Evolutionary conservation across 495 filamentous ascomycete genomes (phyloP).

Genomic region (Xylaria palmicola): DNA sequence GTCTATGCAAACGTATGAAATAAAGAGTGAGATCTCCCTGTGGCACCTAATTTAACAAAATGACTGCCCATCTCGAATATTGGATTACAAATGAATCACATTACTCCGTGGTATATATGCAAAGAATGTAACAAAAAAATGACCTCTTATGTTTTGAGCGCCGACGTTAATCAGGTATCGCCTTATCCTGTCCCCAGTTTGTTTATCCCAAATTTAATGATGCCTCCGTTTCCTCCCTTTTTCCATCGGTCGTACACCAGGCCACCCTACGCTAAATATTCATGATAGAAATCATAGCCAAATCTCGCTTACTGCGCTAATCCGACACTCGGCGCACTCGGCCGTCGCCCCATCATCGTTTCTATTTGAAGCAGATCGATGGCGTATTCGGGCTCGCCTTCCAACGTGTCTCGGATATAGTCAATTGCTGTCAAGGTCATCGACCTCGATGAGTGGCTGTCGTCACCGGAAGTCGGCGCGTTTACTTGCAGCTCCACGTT

Average conservation of each 20-base stretch:
- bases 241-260: constrained; percentile 1
- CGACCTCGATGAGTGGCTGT: constrained; percentile 27
- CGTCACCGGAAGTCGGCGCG: constrained; percentile 17
- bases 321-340: constrained; percentile 29
- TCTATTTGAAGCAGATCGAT: constrained; percentile 32
- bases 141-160: not conserved
- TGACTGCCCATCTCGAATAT: no score
- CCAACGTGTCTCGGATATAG: constrained; percentile 29
- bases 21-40: no score
- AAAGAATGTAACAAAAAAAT: not conserved
- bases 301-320: constrained; percentile 17
- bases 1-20: no score
- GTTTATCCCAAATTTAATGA: not conserved
- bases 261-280: constrained; percentile 4
- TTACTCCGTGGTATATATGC: no score
- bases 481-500: constrained; percentile 25
- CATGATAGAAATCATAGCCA: constrained; percentile 1
- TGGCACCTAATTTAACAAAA: no score
- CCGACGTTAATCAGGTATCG: not conserved
- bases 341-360: constrained; percentile 26
- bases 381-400: constrained; percentile 33
- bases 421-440: constrained; percentile 26
- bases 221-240: constrained; percentile 1
- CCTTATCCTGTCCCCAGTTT: not conserved
- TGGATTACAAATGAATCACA: no score